Percentiles rank a stretch among this genome's conserved stretches.
Evolutionary conservation across 371 early-diverging fungal species (phyloP).

Genomic region (Mucor piriformis): DNA sequence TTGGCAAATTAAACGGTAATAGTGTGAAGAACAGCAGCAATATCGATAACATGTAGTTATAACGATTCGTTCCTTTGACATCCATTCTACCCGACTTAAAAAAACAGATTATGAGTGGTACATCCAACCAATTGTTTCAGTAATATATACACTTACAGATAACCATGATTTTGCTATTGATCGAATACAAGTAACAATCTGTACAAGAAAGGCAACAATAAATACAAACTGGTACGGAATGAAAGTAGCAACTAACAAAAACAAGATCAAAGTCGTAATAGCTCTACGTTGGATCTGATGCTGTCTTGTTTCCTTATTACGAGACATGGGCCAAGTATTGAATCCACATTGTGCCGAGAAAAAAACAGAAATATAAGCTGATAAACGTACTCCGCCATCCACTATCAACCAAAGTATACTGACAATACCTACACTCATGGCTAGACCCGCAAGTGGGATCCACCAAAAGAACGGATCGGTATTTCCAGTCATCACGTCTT

Average conservation of each 20-base stretch:
- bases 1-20: conserved; percentile 62
- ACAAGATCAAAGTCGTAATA: conserved; percentile 58
- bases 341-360: conserved; percentile 12
- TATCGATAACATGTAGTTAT: conserved; percentile 63
- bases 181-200: conserved; percentile 67
- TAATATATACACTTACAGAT: conserved; percentile 33
- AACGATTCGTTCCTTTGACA: conserved; percentile 47
- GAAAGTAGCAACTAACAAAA: conserved; percentile 72
- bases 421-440: conserved; percentile 55
- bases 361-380: conserved; percentile 5
- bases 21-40: conserved; percentile 61
- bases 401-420: conserved; percentile 54
- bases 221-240: conserved; percentile 87
- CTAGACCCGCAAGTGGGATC: conserved; percentile 56
- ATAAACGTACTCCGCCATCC: conserved; percentile 20
- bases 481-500: conserved; percentile 56
- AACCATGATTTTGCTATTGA: conserved; percentile 47
- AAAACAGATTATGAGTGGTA: not conserved
- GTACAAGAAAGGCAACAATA: conserved; percentile 75
- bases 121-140: too few relatives aligned
- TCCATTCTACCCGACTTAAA: conserved; percentile 15
- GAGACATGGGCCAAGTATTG: conserved; percentile 19
- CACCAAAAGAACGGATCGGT: conserved; percentile 70
- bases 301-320: conserved; percentile 32
- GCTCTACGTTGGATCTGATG: conserved; percentile 55